phyloP scores from a whole-genome alignment of 2,329 filamentous ascomycete species.

The Chaetomium sp. region DNA sequence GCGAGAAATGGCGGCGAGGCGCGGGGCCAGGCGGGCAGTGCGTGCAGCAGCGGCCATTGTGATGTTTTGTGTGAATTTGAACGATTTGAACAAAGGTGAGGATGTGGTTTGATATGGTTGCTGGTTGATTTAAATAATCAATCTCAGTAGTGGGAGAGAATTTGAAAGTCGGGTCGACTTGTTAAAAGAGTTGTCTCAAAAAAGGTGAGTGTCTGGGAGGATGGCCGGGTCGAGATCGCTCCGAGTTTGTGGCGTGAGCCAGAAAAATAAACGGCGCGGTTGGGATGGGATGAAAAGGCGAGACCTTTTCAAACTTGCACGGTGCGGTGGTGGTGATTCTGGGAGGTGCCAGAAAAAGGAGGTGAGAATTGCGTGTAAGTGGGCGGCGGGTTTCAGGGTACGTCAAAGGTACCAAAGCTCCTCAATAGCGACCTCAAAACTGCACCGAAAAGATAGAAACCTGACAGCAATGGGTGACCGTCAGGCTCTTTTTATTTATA shows the following conservation, averaged over 20 bases:
- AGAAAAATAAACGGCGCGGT: not conserved
- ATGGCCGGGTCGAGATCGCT: not conserved
- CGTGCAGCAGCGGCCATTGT: conserved; percentile 38
- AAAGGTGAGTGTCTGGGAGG: not conserved
- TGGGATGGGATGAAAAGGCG: not conserved
- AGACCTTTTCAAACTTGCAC: not conserved
- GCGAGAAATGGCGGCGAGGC: conserved; percentile 38
- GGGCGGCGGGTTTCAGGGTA: conserved; percentile 33
- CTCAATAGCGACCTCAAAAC: conserved; percentile 44
- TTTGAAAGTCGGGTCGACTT: not conserved
- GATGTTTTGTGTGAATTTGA: conserved; percentile 11
- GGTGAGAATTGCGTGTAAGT: conserved; percentile 12
- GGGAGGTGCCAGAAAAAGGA: not conserved
- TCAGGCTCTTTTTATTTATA: conserved; percentile 33
- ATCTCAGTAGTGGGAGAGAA: not conserved
- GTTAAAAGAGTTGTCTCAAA: not conserved
- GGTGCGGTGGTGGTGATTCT: not conserved
- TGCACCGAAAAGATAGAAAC: conserved; percentile 29
- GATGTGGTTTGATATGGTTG: not conserved
- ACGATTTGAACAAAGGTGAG: not conserved
- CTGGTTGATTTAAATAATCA: not conserved
- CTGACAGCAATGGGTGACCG: conserved; percentile 27
- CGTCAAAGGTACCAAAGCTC: conserved; percentile 39
- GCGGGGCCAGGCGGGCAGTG: conserved; percentile 37
- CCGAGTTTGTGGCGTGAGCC: not conserved